Base-by-base conservation (phyloP, 163 green algal genomes). In the Picocystis sp. region DNA sequence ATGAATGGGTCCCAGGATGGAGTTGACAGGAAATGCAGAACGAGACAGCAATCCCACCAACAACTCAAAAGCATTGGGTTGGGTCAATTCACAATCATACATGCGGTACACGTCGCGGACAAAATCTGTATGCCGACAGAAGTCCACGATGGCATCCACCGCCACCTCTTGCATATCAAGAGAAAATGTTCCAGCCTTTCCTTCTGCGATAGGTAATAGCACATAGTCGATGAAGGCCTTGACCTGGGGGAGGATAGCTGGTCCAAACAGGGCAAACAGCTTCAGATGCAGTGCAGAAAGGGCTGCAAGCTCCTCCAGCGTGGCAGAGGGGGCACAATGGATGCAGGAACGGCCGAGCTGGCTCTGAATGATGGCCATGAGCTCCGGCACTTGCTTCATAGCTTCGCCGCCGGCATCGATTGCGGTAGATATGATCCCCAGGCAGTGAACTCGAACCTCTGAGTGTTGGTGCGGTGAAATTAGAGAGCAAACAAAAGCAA, bases 101-200 rank as follows among this genome's bases (percentile, higher is more conserved):
- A 93, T 92, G 44, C 81, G 62, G 63, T 81, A 95, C 13, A 83
- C 71, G 34, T 90, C 76, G 12, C 34, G 55, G 25, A 89, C 60
- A 60, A 96, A 96, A 22, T 62, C 61, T 15, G 81, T 76, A 54
- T 91, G 81, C 9, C 74, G 73, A 57, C 76, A 86, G 13, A 97
- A 77, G 63, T 95, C 88, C n/a, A 96, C 71, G 15, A 96, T 49
- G 2, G 73, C 74, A 64, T 97, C 89, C 43, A 96, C 61, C 17
- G 88, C 89, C 13, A 77, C 80, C 53, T 93, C 81, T 71, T 94
- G 81, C 45, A 75, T 55, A 43, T 83, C 72, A 5, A 38, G 29
- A 38, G 29, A 38, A 38, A 38, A 38, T 5, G 29, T 45, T 38
- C 12, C 47, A 54, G 35, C 34, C 14, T 25, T 33, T 21, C 43